These are phyloP conservation scores for Vitis hybrid DNA, from an alignment of 177 flowering plant species.

Conservation along the genomic window DNA sequence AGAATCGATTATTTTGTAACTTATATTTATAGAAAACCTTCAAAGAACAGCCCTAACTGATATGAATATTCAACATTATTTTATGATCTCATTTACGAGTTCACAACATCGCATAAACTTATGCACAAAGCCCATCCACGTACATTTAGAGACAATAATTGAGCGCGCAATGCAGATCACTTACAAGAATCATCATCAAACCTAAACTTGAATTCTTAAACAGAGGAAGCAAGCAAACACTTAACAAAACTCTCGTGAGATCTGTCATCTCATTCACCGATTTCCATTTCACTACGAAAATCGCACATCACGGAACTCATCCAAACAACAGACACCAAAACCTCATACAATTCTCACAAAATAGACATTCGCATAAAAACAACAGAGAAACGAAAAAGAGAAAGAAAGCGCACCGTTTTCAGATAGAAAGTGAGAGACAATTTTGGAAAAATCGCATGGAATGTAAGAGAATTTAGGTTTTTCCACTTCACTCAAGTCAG, in stretches of 20 bases:
- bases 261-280: background rate
- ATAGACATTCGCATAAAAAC: background rate
- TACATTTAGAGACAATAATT: background rate
- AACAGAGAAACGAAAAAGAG: background rate
- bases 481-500: background rate
- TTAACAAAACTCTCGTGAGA: background rate
- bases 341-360: background rate
- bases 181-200: background rate
- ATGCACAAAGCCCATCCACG: background rate
- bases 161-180: background rate
- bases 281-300: constrained; percentile 1
- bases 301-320: background rate
- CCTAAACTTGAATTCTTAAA: background rate
- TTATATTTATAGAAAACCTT: background rate
- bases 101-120: background rate
- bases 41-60: background rate
- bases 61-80: background rate
- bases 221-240: background rate
- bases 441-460: constrained; percentile 3
- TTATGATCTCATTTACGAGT: background rate
- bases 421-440: constrained; percentile 1
- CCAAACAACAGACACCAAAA: background rate
- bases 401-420: constrained; percentile 11
- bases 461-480: constrained; percentile 1
- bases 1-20: too few species aligned